phyloP scores from a whole-genome alignment of 2,329 filamentous ascomycete genomes.

The Geosmithia flava region DNA sequence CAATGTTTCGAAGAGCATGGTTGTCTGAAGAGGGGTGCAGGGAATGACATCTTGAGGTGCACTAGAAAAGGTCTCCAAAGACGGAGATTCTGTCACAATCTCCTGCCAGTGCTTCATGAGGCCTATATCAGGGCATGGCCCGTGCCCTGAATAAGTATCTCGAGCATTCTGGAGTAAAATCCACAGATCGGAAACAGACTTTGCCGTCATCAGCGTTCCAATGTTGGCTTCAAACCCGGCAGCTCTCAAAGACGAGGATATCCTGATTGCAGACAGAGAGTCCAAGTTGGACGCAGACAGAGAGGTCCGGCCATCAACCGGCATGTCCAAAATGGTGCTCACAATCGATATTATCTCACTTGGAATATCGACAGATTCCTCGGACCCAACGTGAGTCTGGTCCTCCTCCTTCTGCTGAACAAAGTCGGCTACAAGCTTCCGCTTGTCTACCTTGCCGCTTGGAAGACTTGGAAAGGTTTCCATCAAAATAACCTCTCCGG shows the following conservation, averaged over 20 bases:
- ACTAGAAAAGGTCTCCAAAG: conserved; percentile 6
- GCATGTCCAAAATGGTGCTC: conserved; percentile 23
- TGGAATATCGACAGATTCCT: not conserved
- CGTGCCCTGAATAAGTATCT: not conserved
- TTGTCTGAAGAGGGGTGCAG: conserved; percentile 63
- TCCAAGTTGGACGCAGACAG: conserved; percentile 50
- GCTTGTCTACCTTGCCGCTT: conserved; percentile 75
- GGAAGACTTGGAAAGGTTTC: conserved; percentile 59
- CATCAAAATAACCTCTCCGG: conserved; percentile 56
- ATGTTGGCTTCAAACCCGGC: conserved; percentile 43
- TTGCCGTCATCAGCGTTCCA: conserved; percentile 46
- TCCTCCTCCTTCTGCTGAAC: conserved; percentile 2
- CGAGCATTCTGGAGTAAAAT: not conserved
- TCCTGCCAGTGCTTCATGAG: conserved; percentile 7
- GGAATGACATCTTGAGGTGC: conserved; percentile 32
- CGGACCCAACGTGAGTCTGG: not conserved
- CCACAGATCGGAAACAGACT: conserved; percentile 22
- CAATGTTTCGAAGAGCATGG: conserved; percentile 69
- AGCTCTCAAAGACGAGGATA: conserved; percentile 52
- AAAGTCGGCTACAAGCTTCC: conserved; percentile 43
- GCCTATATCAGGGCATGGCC: conserved; percentile 3
- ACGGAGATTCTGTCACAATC: conserved; percentile 8
- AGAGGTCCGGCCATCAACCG: conserved; percentile 21
- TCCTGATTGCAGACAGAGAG: conserved; percentile 28
- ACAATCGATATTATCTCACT: conserved; percentile 16